Evolutionary conservation across 495 filamentous ascomycete species (phyloP).

Genomic region (Parathielavia appendiculata): DNA sequence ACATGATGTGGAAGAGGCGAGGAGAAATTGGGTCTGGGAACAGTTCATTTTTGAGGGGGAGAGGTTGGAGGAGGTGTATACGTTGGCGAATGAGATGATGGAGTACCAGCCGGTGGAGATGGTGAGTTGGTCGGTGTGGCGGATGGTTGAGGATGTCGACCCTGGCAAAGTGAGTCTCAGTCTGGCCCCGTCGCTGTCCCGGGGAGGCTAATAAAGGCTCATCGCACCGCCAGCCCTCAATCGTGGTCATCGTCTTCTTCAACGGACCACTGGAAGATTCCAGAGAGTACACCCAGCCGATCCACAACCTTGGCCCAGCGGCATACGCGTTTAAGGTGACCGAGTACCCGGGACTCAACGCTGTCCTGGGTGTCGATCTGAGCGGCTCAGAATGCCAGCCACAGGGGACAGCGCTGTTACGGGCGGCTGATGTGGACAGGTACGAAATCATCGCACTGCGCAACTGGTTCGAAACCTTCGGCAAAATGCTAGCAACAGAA

Average conservation of each 20-base stretch:
- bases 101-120: conserved; percentile 33
- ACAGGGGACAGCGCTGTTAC: conserved; percentile 35
- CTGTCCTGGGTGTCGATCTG: conserved; percentile 34
- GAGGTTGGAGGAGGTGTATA: conserved; percentile 48
- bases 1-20: conserved; percentile 39
- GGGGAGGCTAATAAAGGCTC: background rate
- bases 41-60: conserved; percentile 42
- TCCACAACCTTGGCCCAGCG: conserved; percentile 39
- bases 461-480: conserved; percentile 40
- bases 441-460: conserved; percentile 43
- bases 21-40: conserved; percentile 34
- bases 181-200: too few species aligned
- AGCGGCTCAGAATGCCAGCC: conserved; percentile 39
- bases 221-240: conserved; percentile 33
- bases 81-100: conserved; percentile 35
- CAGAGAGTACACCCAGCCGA: conserved; percentile 36
- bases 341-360: conserved; percentile 41
- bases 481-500: conserved; percentile 17
- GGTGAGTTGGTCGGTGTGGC: conserved; percentile 45
- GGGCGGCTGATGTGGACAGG: conserved; percentile 40
- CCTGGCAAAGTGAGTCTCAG: conserved; percentile 35
- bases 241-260: conserved; percentile 44
- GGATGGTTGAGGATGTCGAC: conserved; percentile 36
- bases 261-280: conserved; percentile 39
- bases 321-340: conserved; percentile 25